Conservation (phyloP, 2,329 filamentous ascomycete genomes). For the Pyricularia sp. region DNA sequence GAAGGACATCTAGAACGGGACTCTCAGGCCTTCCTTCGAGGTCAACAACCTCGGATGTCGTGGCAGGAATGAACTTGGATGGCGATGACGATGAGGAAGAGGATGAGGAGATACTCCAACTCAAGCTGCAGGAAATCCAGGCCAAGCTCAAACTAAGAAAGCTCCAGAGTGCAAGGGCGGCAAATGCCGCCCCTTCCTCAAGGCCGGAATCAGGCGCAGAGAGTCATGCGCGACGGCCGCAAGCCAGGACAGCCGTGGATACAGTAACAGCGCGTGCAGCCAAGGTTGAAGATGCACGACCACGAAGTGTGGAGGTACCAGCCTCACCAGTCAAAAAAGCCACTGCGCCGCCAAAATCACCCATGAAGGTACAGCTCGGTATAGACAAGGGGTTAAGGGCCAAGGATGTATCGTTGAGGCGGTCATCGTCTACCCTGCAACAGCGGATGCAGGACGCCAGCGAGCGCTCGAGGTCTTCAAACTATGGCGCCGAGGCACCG, state of each 20-base stretch:
- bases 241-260: not conserved
- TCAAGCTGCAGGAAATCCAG: conserved; percentile 83
- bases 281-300: not conserved
- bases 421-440: conserved; percentile 4
- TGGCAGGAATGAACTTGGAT: conserved; percentile 16
- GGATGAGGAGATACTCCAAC: conserved; percentile 80
- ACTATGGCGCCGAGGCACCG: conserved; percentile 8
- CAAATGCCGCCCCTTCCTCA: conserved; percentile 6
- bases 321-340: conserved; percentile 56
- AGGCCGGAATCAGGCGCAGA: not conserved
- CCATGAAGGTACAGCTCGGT: conserved; percentile 69
- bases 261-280: not conserved
- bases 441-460: conserved; percentile 16
- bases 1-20: conserved; percentile 26
- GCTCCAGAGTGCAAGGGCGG: conserved; percentile 56
- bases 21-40: conserved; percentile 11
- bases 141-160: conserved; percentile 81
- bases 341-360: conserved; percentile 57
- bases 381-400: conserved; percentile 83
- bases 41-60: conserved; percentile 10
- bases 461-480: conserved; percentile 11
- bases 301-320: conserved; percentile 57
- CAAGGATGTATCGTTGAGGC: conserved; percentile 64
- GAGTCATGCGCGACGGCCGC: not conserved
- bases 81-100: conserved; percentile 49